Conservation (phyloP, 768 basidiomycete species). For the Collybiopsis confluens region DNA sequence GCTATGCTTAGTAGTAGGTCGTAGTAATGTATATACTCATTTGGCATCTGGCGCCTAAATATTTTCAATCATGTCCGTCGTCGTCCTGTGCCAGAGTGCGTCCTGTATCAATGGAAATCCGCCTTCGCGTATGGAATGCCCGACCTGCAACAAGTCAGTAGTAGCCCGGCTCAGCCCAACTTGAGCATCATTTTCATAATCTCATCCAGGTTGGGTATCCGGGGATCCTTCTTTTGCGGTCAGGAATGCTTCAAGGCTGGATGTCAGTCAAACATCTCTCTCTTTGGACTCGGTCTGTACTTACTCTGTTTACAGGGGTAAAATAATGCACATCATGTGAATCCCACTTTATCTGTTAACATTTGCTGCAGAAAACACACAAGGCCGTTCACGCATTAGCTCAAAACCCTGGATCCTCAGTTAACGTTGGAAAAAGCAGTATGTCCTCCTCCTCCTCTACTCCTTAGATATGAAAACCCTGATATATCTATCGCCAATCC, state of each 20-base stretch:
- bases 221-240: slow-evolving; percentile 86
- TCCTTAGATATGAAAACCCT: no score
- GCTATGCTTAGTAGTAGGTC: not conserved
- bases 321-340: slow-evolving; percentile 11
- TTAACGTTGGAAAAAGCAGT: slow-evolving; percentile 6
- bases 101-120: slow-evolving; percentile 79
- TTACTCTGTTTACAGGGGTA: slow-evolving; percentile 19
- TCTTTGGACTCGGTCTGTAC: not conserved
- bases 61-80: slow-evolving; percentile 12
- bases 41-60: not conserved
- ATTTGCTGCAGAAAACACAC: slow-evolving; percentile 66
- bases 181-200: slow-evolving; percentile 12
- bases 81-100: slow-evolving; percentile 61
- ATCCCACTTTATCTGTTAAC: not conserved
- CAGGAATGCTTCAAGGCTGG: slow-evolving; percentile 96
- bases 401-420: slow-evolving; percentile 16
- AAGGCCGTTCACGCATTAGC: slow-evolving; percentile 72
- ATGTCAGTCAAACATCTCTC: slow-evolving; percentile 55
- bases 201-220: slow-evolving; percentile 59
- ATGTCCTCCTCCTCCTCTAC: no score
- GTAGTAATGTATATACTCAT: not conserved
- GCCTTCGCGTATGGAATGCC: slow-evolving; percentile 84
- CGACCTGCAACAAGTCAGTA: slow-evolving; percentile 87
- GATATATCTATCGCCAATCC: no score
- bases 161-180: slow-evolving; percentile 4